A percentile compares a stretch with the other conserved stretches of the same genome.
Conservation (phyloP, 139 green algal species). For the Asterochloris sp. region DNA sequence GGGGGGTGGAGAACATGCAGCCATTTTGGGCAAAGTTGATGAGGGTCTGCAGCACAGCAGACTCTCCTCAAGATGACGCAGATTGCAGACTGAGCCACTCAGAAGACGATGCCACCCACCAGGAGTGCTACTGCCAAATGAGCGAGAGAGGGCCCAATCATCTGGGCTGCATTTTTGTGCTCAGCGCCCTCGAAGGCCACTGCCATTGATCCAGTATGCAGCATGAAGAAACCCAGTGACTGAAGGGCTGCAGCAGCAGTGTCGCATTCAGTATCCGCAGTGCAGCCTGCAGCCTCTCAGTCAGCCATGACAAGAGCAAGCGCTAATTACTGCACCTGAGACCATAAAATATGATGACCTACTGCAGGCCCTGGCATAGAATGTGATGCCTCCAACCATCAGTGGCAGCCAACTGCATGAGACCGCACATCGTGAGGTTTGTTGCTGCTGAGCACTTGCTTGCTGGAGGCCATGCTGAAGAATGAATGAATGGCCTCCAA, state of each 20-base stretch:
- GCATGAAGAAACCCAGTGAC: slow-evolving; percentile 43
- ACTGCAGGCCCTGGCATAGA: slow-evolving; percentile 32
- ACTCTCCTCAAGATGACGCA: too few relatives aligned
- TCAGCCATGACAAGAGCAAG: not conserved
- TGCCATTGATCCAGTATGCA: slow-evolving; percentile 51
- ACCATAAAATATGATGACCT: slow-evolving; percentile 22
- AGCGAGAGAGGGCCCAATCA: too few relatives aligned
- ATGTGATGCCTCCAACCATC: slow-evolving; percentile 26
- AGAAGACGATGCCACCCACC: too few relatives aligned
- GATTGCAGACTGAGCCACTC: too few relatives aligned
- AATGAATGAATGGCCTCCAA: not conserved
- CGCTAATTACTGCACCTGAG: not conserved
- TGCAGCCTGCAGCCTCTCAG: not conserved
- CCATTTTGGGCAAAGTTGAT: too few relatives aligned
- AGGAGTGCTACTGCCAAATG: too few relatives aligned
- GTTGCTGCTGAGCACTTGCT: too few relatives aligned
- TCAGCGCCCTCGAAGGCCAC: slow-evolving; percentile 35
- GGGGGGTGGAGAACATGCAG: too few relatives aligned
- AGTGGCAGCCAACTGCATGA: slow-evolving; percentile 39
- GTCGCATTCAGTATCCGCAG: not conserved
- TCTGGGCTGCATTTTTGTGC: too few relatives aligned
- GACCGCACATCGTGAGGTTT: not conserved
- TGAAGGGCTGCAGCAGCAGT: slow-evolving; percentile 28
- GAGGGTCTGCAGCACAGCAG: too few relatives aligned
- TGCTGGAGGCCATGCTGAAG: not conserved